These are phyloP conservation scores for Cordia subcordata DNA, from an alignment of 257 asterid species.

Conservation along the genomic window DNA sequence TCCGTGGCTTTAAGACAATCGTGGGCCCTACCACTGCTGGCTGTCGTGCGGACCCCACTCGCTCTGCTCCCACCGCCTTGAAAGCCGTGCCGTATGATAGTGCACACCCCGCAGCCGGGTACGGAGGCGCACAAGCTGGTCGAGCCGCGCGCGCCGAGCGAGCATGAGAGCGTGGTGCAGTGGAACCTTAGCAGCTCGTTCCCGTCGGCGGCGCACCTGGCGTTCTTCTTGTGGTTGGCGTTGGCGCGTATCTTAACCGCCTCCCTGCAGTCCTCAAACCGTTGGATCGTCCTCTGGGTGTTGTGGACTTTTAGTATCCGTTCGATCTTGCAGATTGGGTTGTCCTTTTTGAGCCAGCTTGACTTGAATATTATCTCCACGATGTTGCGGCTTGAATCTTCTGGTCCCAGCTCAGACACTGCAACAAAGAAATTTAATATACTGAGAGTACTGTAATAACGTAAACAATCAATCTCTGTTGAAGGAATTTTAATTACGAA, in stretches of 20 bases:
- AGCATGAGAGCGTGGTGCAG: slow-evolving; percentile 68
- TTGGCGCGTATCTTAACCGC: slow-evolving; percentile 39
- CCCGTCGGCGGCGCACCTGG: slow-evolving; percentile 97
- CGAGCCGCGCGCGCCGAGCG: slow-evolving; percentile 73
- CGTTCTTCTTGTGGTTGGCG: slow-evolving; percentile 43
- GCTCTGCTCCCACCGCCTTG: slow-evolving; percentile 39
- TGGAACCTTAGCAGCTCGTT: slow-evolving; percentile 92
- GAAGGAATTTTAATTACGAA: not conserved
- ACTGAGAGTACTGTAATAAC: too few relatives aligned
- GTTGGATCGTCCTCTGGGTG: not conserved
- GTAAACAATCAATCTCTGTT: not conserved
- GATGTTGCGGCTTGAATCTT: not conserved
- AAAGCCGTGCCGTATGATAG: slow-evolving; percentile 76
- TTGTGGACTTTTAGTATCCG: slow-evolving; percentile 2
- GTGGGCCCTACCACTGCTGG: slow-evolving; percentile 88
- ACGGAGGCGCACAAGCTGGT: slow-evolving; percentile 67
- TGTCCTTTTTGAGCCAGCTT: not conserved
- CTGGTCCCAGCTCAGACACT: not conserved
- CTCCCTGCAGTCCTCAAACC: slow-evolving; percentile 4
- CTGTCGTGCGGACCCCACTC: slow-evolving; percentile 68
- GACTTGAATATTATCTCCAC: slow-evolving; percentile 3
- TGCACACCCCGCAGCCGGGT: slow-evolving; percentile 83
- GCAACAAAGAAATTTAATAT: not conserved
- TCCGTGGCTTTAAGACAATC: slow-evolving; percentile 36
- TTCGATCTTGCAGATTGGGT: not conserved